A percentile compares a stretch with the other conserved stretches of the same genome.
Evolutionary conservation across 2,329 filamentous ascomycete genomes (phyloP).

Genomic region (Penicillium sp.): DNA sequence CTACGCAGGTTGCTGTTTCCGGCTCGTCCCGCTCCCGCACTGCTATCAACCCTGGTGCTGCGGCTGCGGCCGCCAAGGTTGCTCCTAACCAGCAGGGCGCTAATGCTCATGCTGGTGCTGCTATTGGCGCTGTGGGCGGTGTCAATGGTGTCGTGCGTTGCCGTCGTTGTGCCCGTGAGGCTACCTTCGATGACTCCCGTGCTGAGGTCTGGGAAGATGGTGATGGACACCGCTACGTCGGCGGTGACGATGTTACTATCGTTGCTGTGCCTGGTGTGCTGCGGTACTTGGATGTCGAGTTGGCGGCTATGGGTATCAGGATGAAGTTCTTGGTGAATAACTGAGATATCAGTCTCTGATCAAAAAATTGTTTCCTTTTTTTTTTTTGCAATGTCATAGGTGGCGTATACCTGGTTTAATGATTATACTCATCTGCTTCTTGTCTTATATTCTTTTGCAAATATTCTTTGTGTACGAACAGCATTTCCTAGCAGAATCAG

Average conservation of each 20-base stretch:
- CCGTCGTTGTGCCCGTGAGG: constrained; percentile 70
- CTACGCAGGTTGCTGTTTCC: constrained; percentile 61
- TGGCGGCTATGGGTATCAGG: constrained; percentile 94
- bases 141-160: constrained; percentile 66
- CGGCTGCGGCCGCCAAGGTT: constrained; percentile 31
- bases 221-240: constrained; percentile 75
- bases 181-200: constrained; percentile 62
- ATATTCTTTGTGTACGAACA: constrained; percentile 6
- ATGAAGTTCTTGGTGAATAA: constrained; percentile 80
- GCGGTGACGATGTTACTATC: constrained; percentile 84
- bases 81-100: constrained; percentile 27
- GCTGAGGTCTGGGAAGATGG: constrained; percentile 85
- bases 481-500: not conserved
- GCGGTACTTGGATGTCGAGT: constrained; percentile 89
- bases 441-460: constrained; percentile 3
- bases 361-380: constrained; percentile 18
- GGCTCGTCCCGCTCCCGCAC: constrained; percentile 28
- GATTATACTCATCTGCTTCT: constrained; percentile 15
- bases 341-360: constrained; percentile 18
- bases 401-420: constrained; percentile 22
- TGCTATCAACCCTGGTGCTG: constrained; percentile 28
- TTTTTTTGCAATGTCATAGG: constrained; percentile 24
- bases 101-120: constrained; percentile 44
- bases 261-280: constrained; percentile 91
- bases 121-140: constrained; percentile 60